A percentile compares a stretch with the other conserved stretches of the same genome.
phyloP scores from a whole-genome alignment of 2,329 filamentous ascomycete species.

The Fusarium circinatum region DNA sequence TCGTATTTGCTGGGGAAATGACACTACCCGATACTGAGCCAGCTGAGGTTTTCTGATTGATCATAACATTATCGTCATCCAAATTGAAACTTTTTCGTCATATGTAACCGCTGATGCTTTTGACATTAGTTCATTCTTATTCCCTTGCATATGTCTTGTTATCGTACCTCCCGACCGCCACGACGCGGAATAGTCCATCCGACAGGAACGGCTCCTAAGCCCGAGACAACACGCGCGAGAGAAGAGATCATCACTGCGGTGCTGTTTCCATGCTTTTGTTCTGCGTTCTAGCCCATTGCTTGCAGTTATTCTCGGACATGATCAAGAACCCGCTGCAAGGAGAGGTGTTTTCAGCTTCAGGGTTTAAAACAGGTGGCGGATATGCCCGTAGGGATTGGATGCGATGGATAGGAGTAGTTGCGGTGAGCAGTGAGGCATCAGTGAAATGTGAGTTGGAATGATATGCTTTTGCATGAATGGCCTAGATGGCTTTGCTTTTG shows the following conservation, averaged over 20 bases:
- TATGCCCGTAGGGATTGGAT: neutral
- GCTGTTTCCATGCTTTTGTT: neutral
- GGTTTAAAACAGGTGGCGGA: constrained; percentile 6
- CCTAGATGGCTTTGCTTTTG: neutral
- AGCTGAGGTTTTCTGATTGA: constrained; percentile 3
- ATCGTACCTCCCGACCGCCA: constrained; percentile 7
- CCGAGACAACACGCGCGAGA: constrained; percentile 28
- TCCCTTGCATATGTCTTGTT: constrained; percentile 27
- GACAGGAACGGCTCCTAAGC: neutral
- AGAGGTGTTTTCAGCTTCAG: neutral
- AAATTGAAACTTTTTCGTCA: neutral
- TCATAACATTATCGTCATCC: neutral
- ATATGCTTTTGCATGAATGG: neutral
- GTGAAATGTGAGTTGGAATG: neutral
- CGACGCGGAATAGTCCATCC: neutral
- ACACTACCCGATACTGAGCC: constrained; percentile 1
- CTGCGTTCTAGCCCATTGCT: neutral
- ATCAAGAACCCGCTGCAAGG: neutral
- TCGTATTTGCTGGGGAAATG: neutral
- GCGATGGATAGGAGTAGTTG: neutral
- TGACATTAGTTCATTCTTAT: neutral
- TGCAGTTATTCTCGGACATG: neutral
- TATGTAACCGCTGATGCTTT: neutral
- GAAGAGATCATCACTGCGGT: neutral
- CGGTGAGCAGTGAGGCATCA: neutral